Percentiles rank a stretch among this genome's conserved stretches.
These are phyloP conservation scores for Mucor circinelloides DNA, from an alignment of 371 early-diverging fungal species.

Conservation along the genomic window DNA sequence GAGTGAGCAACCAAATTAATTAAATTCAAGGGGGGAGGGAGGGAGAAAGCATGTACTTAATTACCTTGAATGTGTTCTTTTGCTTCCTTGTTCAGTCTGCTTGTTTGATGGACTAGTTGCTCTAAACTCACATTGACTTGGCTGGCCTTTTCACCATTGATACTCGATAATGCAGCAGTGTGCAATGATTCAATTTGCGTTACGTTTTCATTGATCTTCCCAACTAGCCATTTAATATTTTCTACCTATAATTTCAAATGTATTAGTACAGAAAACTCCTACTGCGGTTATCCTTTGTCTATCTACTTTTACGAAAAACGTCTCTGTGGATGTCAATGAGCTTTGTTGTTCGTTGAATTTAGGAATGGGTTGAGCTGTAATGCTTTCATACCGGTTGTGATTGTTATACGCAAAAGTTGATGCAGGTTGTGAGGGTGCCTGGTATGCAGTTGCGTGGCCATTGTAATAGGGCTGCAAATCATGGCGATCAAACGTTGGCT, in stretches of 20 bases:
- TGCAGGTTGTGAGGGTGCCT: background rate
- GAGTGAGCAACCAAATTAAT: background rate
- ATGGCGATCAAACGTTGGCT: background rate
- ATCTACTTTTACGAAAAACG: background rate
- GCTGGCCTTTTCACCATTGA: constrained; percentile 27
- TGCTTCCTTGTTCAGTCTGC: constrained; percentile 26
- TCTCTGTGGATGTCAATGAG: background rate
- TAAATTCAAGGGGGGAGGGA: constrained; percentile 24
- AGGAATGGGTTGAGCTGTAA: background rate
- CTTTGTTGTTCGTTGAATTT: background rate
- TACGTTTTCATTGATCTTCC: constrained; percentile 56
- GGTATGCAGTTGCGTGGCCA: background rate
- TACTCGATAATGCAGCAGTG: constrained; percentile 28
- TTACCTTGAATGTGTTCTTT: constrained; percentile 36
- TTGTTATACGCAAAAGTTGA: background rate
- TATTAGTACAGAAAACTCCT: background rate
- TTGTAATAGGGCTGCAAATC: background rate
- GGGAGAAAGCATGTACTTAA: background rate
- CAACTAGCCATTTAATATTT: constrained; percentile 41
- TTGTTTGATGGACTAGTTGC: constrained; percentile 24
- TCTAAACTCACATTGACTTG: constrained; percentile 24
- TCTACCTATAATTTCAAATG: constrained; percentile 40
- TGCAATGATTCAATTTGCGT: constrained; percentile 34
- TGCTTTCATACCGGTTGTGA: background rate
- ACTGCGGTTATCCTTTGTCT: background rate